These are phyloP conservation scores for Fusarium torulosum DNA, from an alignment of 2,329 filamentous ascomycete species.

Conservation along the genomic window DNA sequence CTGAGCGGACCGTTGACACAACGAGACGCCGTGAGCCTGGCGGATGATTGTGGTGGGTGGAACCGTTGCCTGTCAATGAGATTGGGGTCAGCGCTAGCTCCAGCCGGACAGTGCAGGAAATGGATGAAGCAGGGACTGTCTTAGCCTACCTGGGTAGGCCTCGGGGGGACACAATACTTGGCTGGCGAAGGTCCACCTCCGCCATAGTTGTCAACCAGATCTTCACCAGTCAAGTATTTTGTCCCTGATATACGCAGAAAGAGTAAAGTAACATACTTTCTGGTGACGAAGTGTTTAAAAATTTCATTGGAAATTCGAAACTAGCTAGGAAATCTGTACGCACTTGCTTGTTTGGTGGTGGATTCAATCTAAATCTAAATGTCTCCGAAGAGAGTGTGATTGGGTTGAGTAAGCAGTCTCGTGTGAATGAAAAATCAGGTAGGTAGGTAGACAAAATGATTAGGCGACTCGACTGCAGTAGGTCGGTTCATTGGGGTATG, in stretches of 20 bases:
- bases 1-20: conserved; percentile 37
- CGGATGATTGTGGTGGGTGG: conserved; percentile 37
- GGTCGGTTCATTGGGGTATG: no score
- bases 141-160: conserved; percentile 14
- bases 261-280: background rate
- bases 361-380: background rate
- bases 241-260: no score
- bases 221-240: no score
- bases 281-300: background rate
- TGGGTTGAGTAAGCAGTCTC: background rate
- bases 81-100: conserved; percentile 43
- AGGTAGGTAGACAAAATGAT: background rate
- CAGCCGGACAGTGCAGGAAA: conserved; percentile 37
- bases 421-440: background rate
- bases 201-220: no score
- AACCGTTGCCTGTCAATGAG: conserved; percentile 46
- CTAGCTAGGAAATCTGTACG: background rate
- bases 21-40: conserved; percentile 37
- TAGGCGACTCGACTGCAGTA: background rate
- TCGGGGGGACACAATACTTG: no score
- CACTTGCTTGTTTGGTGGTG: background rate
- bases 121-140: conserved; percentile 35
- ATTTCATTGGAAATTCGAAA: background rate
- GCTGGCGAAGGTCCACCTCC: no score
- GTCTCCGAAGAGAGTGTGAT: background rate